phyloP scores from a whole-genome alignment of 202 grass and related monocot genomes.

The Digitaria exilis region DNA sequence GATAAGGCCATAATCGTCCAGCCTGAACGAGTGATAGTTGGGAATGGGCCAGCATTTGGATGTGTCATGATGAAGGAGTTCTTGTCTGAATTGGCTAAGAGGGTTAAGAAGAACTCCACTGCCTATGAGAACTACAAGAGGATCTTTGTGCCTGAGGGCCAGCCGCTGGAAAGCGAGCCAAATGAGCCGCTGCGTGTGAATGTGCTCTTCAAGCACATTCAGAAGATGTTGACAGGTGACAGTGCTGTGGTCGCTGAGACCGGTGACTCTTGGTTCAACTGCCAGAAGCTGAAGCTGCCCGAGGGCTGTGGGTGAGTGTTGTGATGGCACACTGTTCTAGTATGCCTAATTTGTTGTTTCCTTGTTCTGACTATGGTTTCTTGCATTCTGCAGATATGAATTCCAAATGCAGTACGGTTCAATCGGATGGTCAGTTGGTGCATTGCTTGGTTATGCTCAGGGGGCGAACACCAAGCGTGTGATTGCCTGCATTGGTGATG shows the following conservation, averaged over 20 bases:
- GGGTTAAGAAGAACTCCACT: conserved; percentile 71
- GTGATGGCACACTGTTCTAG: neutral
- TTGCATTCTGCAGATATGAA: conserved; percentile 60
- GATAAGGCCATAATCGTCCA: conserved; percentile 85
- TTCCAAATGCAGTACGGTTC: conserved; percentile 98
- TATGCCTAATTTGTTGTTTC: neutral
- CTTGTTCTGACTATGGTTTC: conserved; percentile 31
- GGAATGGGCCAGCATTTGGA: conserved; percentile 69
- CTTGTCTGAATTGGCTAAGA: conserved; percentile 54
- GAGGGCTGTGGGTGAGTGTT: conserved; percentile 70
- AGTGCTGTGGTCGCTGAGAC: conserved; percentile 77
- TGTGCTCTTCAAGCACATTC: conserved; percentile 76
- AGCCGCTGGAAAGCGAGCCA: conserved; percentile 42
- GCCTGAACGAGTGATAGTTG: conserved; percentile 63
- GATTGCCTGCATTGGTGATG: conserved; percentile 89
- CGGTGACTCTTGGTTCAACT: conserved; percentile 90
- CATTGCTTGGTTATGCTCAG: conserved; percentile 84
- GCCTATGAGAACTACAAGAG: conserved; percentile 75
- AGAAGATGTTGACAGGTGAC: conserved; percentile 64
- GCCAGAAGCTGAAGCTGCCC: conserved; percentile 79
- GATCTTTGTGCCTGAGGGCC: conserved; percentile 77
- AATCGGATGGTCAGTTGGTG: conserved; percentile 91
- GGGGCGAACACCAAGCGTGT: conserved; percentile 69
- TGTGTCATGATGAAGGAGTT: conserved; percentile 80
- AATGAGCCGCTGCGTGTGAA: conserved; percentile 74